phyloP scores from a whole-genome alignment of 1,284 basidiomycete genomes.

The Fistulinella cinereoalba region DNA sequence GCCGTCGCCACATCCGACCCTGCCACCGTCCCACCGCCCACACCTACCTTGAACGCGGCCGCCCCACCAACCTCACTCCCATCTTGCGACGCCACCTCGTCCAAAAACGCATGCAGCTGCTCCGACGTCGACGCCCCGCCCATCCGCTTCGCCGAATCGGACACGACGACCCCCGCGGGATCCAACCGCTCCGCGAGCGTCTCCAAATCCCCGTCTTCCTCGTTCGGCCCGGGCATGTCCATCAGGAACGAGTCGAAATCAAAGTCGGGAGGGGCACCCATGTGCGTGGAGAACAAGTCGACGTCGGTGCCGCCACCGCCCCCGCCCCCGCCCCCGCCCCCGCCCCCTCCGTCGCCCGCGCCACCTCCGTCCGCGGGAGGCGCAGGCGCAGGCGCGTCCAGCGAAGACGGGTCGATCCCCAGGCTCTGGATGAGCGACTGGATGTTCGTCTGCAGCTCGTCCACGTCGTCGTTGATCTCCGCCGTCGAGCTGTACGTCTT shows the following conservation, averaged over 20 bases:
- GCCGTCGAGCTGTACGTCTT: conserved; percentile 60
- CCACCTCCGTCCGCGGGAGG: conserved; percentile 6
- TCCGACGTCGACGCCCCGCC: conserved; percentile 38
- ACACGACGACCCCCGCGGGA: conserved; percentile 19
- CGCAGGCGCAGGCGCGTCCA: conserved; percentile 29
- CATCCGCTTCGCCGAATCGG: conserved; percentile 27
- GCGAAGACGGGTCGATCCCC: conserved; percentile 54
- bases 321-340: neutral
- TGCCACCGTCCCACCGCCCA: neutral
- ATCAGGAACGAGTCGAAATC: conserved; percentile 49
- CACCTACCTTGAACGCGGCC: conserved; percentile 4
- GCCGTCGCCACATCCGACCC: neutral
- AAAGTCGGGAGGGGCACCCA: conserved; percentile 34
- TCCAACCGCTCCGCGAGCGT: conserved; percentile 35
- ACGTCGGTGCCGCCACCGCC: conserved; percentile 7
- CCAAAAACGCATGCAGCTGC: conserved; percentile 44
- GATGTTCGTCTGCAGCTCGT: conserved; percentile 68
- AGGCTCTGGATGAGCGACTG: conserved; percentile 71
- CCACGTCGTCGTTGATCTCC: conserved; percentile 72
- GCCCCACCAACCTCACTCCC: conserved; percentile 11
- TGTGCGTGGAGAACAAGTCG: conserved; percentile 19
- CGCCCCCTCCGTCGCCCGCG: neutral
- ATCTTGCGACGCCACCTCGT: conserved; percentile 38
- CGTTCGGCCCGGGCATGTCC: conserved; percentile 31
- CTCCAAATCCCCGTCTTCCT: conserved; percentile 36